phyloP scores from a whole-genome alignment of 169 alveolate genomes.

The Cryptosporidium muris region DNA sequence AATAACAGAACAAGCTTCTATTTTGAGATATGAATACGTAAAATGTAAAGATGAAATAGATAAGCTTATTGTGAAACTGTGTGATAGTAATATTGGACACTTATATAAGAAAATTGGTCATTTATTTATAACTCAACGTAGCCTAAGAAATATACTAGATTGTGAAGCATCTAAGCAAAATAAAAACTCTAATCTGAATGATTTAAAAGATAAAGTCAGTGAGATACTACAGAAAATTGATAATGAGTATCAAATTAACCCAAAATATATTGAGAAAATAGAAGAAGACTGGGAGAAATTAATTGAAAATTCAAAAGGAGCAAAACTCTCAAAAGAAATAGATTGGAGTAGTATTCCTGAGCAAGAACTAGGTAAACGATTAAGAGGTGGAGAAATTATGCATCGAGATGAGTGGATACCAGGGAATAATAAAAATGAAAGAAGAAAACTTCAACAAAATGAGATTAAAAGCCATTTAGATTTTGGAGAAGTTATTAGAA shows the following conservation, averaged over 20 bases:
- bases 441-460: constrained; percentile 10
- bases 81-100: constrained; percentile 8
- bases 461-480: constrained; percentile 45
- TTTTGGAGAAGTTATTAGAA: constrained; percentile 52
- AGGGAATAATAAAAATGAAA: constrained; percentile 1
- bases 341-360: constrained; percentile 64
- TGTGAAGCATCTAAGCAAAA: not conserved
- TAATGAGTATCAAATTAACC: constrained; percentile 11
- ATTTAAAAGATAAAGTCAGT: not conserved
- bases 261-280: constrained; percentile 38
- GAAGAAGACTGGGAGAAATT: constrained; percentile 55
- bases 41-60: constrained; percentile 45
- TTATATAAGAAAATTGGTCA: constrained; percentile 37
- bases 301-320: constrained; percentile 43
- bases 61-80: constrained; percentile 11
- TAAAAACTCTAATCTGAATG: constrained; percentile 8
- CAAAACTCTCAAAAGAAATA: constrained; percentile 45
- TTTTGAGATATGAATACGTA: constrained; percentile 26
- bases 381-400: constrained; percentile 62
- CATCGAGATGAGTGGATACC: constrained; percentile 72
- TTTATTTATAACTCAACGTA: constrained; percentile 59
- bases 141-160: constrained; percentile 17
- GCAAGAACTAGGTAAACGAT: constrained; percentile 46
- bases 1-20: constrained; percentile 37
- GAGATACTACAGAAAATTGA: constrained; percentile 5